A percentile compares a stretch with the other conserved stretches of the same genome.
Conservation (phyloP, 2,329 filamentous ascomycete genomes). For the Penicillium sp. region DNA sequence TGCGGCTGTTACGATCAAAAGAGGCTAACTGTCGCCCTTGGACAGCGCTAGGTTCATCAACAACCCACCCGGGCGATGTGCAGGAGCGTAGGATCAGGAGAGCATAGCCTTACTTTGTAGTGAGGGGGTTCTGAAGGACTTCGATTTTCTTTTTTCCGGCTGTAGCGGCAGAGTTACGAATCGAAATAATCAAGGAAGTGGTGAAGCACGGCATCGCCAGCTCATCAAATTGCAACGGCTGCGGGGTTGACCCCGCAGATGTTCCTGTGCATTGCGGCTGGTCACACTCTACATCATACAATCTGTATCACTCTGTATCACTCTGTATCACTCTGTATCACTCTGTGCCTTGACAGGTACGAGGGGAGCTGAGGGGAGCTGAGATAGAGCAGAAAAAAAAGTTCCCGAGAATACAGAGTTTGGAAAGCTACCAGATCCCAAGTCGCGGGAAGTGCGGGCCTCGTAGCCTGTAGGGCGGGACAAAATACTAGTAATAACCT, state of each 20-base stretch:
- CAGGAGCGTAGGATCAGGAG: constrained; percentile 1
- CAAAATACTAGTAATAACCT: background rate
- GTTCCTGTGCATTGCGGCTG: constrained; percentile 7
- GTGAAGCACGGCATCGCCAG: constrained; percentile 20
- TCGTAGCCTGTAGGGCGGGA: background rate
- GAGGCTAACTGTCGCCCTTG: background rate
- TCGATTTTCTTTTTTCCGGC: constrained; percentile 4
- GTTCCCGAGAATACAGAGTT: background rate
- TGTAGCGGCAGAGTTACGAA: constrained; percentile 8
- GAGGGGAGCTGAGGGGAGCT: background rate
- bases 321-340: background rate
- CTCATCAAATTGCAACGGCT: constrained; percentile 18
- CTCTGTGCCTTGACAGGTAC: background rate
- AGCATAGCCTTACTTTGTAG: background rate
- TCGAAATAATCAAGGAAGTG: constrained; percentile 17
- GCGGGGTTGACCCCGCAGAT: constrained; percentile 22
- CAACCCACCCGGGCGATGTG: constrained; percentile 2
- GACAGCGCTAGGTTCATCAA: background rate
- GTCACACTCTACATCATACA: background rate
- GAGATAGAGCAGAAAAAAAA: background rate
- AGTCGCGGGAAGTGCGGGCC: background rate
- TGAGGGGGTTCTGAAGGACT: constrained; percentile 1
- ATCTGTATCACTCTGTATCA: background rate
- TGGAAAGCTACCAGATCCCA: background rate
- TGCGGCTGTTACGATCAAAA: constrained; percentile 2